phyloP scores from a whole-genome alignment of 2,329 filamentous ascomycete species.

The Metarhizium anisopliae region DNA sequence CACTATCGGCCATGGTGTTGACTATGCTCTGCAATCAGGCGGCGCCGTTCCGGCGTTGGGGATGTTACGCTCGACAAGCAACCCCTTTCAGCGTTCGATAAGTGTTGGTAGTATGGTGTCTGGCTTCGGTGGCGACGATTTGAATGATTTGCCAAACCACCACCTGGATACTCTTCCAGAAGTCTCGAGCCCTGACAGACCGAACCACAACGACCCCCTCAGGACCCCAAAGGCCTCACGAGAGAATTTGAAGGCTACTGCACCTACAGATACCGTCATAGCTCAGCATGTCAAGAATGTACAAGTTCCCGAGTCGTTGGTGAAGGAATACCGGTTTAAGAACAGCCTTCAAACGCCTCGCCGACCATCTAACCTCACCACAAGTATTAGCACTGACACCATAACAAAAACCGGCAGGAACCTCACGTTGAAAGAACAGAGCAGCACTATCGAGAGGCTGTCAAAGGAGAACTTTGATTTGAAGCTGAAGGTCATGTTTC shows the following conservation, averaged over 20 bases:
- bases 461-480: slow-evolving; percentile 98
- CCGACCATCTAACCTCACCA: slow-evolving; percentile 35
- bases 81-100: slow-evolving; percentile 61
- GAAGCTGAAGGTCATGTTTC: slow-evolving; percentile 94
- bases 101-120: slow-evolving; percentile 89
- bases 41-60: slow-evolving; percentile 56
- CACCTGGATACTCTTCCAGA: slow-evolving; percentile 43
- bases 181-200: slow-evolving; percentile 31
- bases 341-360: slow-evolving; percentile 53
- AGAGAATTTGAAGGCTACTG: slow-evolving; percentile 38
- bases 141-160: slow-evolving; percentile 32
- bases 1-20: slow-evolving; percentile 57
- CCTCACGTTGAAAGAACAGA: slow-evolving; percentile 92
- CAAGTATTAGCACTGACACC: slow-evolving; percentile 31
- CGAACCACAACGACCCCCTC: slow-evolving; percentile 37
- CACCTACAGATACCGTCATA: slow-evolving; percentile 81
- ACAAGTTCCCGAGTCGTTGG: slow-evolving; percentile 81
- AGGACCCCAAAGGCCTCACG: slow-evolving; percentile 61
- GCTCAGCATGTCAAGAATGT: slow-evolving; percentile 83
- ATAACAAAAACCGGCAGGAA: slow-evolving; percentile 52
- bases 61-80: slow-evolving; percentile 40
- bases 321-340: slow-evolving; percentile 75
- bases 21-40: slow-evolving; percentile 76
- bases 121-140: slow-evolving; percentile 48
- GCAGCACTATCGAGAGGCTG: slow-evolving; percentile 89